A percentile compares a stretch with the other conserved stretches of the same genome.
These are phyloP conservation scores for Talaromyces marneffei DNA, from an alignment of 2,329 filamentous ascomycete species.

Conservation along the genomic window DNA sequence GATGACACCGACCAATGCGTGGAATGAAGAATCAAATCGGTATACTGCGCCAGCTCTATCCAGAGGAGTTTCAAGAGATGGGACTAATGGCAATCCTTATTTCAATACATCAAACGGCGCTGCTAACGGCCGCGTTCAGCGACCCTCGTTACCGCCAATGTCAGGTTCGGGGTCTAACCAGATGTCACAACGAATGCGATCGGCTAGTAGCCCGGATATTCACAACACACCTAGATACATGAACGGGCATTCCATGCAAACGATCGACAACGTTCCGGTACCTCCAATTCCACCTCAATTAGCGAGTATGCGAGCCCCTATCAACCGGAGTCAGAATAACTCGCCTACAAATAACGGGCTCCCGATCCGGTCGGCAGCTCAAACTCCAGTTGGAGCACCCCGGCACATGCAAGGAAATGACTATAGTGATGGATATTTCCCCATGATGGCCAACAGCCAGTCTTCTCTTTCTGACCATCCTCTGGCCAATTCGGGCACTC, in stretches of 20 bases:
- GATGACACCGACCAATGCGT: constrained; percentile 59
- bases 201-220: constrained; percentile 93
- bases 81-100: constrained; percentile 59
- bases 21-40: constrained; percentile 69
- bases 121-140: constrained; percentile 56
- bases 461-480: constrained; percentile 10
- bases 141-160: constrained; percentile 75
- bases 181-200: constrained; percentile 66
- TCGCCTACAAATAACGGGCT: constrained; percentile 66
- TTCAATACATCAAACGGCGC: constrained; percentile 47
- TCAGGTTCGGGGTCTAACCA: constrained; percentile 48
- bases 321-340: constrained; percentile 72
- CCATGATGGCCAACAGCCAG: constrained; percentile 10
- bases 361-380: constrained; percentile 62
- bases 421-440: constrained; percentile 29
- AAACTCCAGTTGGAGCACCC: constrained; percentile 59
- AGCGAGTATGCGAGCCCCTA: constrained; percentile 53
- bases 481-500: constrained; percentile 6
- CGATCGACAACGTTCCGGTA: constrained; percentile 58
- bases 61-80: constrained; percentile 72
- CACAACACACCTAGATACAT: constrained; percentile 51
- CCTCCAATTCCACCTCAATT: constrained; percentile 70
- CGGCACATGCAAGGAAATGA: constrained; percentile 39
- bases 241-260: constrained; percentile 50
- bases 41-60: constrained; percentile 86